Evolutionary conservation across 768 basidiomycete genomes (phyloP), one percentile per base, ranked within the genome.

Genomic region (Pleurotus tuoliensis): DNA sequence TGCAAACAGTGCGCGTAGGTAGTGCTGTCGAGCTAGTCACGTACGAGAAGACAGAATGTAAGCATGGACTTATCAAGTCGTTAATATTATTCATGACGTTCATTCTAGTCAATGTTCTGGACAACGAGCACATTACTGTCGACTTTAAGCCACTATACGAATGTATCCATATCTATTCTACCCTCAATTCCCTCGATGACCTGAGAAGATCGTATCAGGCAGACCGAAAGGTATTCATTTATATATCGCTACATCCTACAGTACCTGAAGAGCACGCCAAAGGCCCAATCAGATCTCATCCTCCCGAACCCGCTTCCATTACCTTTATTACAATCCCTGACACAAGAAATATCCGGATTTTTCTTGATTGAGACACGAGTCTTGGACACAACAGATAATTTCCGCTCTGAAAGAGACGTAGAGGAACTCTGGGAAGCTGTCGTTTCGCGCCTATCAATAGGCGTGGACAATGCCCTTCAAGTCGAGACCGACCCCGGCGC

Each of bases 231-330:
- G 94, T 87, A 64, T 38, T 69, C 56, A 11, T 46, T 5, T 47
- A 45, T 13, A 49, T 20, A 20, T 22, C 16, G 30, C 20, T 34
- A 57, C 20, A 20, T 27, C 6, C 18, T n/a, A 50, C 11, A 54
- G 50, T 12, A 22, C 20, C 18, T 44, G 55, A 37, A 67, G 51
- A 18, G 44, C 16, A 27, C 30, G 47, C 25, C 24, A 4, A 62
- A 97, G 96, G 93, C 94, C 0, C 97, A 99, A 90, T 96, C 97
- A 2, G 90, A 91, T 61, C 82, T 99, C 7, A 97, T 98, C 67
- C 82, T 99, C 25, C 94, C 91, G 1, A 76, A 76, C 24, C 87
- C 87, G 0, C 75, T 92, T 18, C 82, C 84, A 27, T 64, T 93
- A 34, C 67, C 78, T 2, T 80, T 87, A 3, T 81, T 98, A 4